Base-by-base conservation (phyloP, 73 alveolate genomes). In the Effrenium voratum region DNA sequence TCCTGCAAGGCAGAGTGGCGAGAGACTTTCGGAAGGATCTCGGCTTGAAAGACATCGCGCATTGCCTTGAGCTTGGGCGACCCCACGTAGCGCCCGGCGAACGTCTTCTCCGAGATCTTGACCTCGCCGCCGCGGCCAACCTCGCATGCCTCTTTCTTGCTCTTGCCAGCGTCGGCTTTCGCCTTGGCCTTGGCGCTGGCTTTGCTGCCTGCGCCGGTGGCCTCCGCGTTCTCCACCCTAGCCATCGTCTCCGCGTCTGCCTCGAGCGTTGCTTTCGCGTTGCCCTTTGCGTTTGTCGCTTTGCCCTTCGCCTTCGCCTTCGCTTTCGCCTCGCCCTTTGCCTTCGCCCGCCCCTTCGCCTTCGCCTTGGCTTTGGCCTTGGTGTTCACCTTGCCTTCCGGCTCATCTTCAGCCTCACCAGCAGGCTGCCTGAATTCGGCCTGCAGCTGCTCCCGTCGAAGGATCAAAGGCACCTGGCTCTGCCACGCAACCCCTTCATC, bases 361-460 rank as follows among this genome's bases (percentile, higher is more conserved):
- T 75, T 26, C 5, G 38, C 85, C 19, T 36, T 57, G 41, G 34
- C 43, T 66, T 66, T 66, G 79, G 79, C 79, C 30, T 16, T 30
- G 41, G 79, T 40, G 41, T 66, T 66, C 79, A 40, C 79, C 2
- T n/a, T 1, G 38, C 41, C 57, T 3, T 26, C 36, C 15, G 36
- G 59, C 55, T 75, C 85, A 36, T 40, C 85, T 2, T 36, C 85
- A 3, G 36, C 85, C 34, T 75, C 59, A 8, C 59, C 40, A 3
- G 57, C 59, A n/a, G n/a, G n/a, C n/a, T n/a, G n/a, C 85, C 85
- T 75, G 85, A 75, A 75, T 2, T 75, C 57, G n/a, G 85, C 28
- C 5, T 75, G 36, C 40, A 75, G 85, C 36, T 75, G 85, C 19
- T 75, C 85, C n/a, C 85, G 52, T 34, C 85, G 52, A 12, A 36